Base-by-base conservation (phyloP, 164 flowering plant species). In the Stephania japonica region DNA sequence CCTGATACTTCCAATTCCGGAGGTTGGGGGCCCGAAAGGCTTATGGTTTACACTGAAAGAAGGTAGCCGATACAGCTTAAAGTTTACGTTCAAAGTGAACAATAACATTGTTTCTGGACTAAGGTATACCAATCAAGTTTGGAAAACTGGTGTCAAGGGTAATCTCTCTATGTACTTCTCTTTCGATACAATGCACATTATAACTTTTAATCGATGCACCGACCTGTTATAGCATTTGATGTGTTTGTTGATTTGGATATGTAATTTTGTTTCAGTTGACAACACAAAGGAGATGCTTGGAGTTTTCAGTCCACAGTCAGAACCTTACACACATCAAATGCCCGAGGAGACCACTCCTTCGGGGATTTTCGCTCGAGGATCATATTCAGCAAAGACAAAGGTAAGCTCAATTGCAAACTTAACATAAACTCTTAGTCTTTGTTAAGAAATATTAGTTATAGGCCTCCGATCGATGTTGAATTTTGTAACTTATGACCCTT, bases 301-400 rank as follows among this genome's bases (percentile, higher is more conserved):
- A 72, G 86, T 89, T 42, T 90, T 87, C 72, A 87, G 94, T 75
- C 94, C 94, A 26, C 91, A 86, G 72, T 73, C 72, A 42, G 90
- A 87, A 75, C 85, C 88, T 65, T 88, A 87, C 75, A 82, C 78
- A 44, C 88, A 83, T 75, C 83, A 70, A 68, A 80, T 87, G 86
- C 85, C 85, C 19, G 91, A 87, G 78, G 94, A 90, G 59, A 86
- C 85, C 43, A 87, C 94, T 50, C 94, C 91, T 14, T 88, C 93
- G 59, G 91, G 94, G 53, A 81, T 88, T 21, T 86, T 90, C 73
- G 90, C 91, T 65, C 83, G 94, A 71, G 91, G 94, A 74, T 74
- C 86, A 50, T 90, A 87, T 77, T 77, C 90, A 21, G 94, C 94
- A 26, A 84, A 79, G 83, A 78, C 91, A 47, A 87, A 86, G 89